Base-by-base conservation (phyloP, 2,329 filamentous ascomycete species). In the Bipolaris gigantea region DNA sequence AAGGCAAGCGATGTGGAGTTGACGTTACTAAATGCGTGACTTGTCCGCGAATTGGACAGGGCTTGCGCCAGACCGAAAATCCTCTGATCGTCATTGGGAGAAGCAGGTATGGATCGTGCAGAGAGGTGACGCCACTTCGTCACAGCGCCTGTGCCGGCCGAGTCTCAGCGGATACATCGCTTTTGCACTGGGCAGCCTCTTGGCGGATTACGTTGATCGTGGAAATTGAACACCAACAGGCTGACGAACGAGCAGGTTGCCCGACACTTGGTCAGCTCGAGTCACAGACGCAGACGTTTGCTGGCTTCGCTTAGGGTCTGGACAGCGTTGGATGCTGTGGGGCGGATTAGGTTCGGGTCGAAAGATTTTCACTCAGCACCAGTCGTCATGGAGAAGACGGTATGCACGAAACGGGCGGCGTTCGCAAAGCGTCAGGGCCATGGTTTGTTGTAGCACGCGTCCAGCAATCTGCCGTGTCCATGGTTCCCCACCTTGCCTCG, bases 51-150 rank as follows among this genome's bases (percentile, higher is more conserved):
- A 51, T 43, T 48, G 43, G 52, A 50, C 42, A 50, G 54, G 54
- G 42, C 36, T 57, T 60, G 40, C 23, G 43, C 51, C 48, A 60
- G 60, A 46, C 50, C 48, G 47, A 25, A 42, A 55, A 52, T 52
- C 47, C 57, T 44, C 35, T 35, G 44, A 53, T 53, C 49, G 50
- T 51, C 40, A 59, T 64, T 62, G 57, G 61, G 56, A 58, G 48
- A 43, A 41, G 25, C 36, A 43, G 38, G 32, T 50, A 50, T 53
- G 52, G 54, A 59, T 55, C 41, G 55, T 61, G 60, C 61, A 60
- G 60, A 55, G 48, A 55, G 48, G 41, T 30, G 40, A 50, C 54
- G 60, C 60, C 61, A 62, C 54, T 57, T 48, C 55, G 55, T 57
- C 55, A 57, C 55, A 47, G 39, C 39, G 38, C 30, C 39, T 38